These are phyloP conservation scores for Xylaria sp. DNA, from an alignment of 2,329 filamentous ascomycete species.

Conservation along the genomic window DNA sequence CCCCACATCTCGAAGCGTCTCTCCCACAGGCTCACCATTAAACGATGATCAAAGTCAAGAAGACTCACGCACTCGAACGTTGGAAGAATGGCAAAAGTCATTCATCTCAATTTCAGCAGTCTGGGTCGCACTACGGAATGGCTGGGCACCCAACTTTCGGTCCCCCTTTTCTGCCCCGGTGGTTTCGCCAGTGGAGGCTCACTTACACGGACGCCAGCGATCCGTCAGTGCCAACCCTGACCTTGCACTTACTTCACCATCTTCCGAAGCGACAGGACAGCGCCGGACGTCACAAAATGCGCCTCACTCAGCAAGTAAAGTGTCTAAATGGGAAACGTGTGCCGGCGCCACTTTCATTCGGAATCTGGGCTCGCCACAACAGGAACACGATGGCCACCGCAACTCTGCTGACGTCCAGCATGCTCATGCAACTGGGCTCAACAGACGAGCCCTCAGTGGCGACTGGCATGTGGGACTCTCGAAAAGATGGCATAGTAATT, in stretches of 20 bases:
- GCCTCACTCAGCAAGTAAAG: constrained; percentile 13
- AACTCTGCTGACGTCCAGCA: constrained; percentile 6
- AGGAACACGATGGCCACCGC: constrained; percentile 5
- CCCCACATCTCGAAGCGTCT: constrained; percentile 36
- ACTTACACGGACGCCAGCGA: constrained; percentile 16
- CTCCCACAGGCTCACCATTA: constrained; percentile 15
- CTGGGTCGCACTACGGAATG: constrained; percentile 46
- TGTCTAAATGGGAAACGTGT: constrained; percentile 41
- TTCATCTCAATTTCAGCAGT: constrained; percentile 49
- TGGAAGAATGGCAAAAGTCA: constrained; percentile 42
- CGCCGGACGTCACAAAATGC: constrained; percentile 15
- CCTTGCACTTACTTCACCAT: constrained; percentile 8
- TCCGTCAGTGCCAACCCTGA: constrained; percentile 22
- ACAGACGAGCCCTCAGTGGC: constrained; percentile 28
- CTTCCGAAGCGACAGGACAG: constrained; percentile 11
- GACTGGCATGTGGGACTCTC: constrained; percentile 26
- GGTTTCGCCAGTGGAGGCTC: constrained; percentile 7
- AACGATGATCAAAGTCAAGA: constrained; percentile 13
- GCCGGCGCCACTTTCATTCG: constrained; percentile 45
- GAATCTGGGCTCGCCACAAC: constrained; percentile 28
- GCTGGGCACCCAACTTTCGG: constrained; percentile 38
- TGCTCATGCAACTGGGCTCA: constrained; percentile 14
- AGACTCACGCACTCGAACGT: constrained; percentile 33
- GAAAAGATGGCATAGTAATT: constrained; percentile 19
- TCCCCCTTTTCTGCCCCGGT: constrained; percentile 21